Base-by-base conservation (phyloP, 1,284 basidiomycete genomes). In the Ceratorhiza oryzae-sativae region DNA sequence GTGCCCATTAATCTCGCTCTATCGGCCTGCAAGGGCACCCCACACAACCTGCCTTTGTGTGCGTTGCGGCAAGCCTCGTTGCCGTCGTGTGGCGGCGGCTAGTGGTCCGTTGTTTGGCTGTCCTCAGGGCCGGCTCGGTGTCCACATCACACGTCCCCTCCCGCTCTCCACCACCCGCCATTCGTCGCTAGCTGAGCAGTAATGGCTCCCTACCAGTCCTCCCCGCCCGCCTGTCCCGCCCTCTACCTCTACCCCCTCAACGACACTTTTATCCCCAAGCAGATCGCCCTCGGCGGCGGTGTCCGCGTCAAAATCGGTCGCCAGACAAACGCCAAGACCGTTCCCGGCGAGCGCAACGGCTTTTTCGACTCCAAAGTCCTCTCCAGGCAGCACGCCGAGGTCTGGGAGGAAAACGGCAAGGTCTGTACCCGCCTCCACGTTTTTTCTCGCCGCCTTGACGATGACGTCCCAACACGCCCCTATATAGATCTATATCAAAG, bases 281-380 rank as follows among this genome's bases (percentile, higher is more conserved):
- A 98, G 81, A 97, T 99, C 77, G 88, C 92, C 53, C 89, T 99
- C 51, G 83, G 87, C 1, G 86, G 85, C 61, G 86, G 84, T 72
- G 85, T 88, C 79, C 89, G 88, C 79, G 88, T 93, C 77, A 98
- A 98, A 86, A 97, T 99, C 79, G 97, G 97, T n/a, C 85, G 96
- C 71, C 97, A 99, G 82, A 99, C 96, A 27, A 98, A 97, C 80
- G 91, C 91, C 74, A 98, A 98, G 85, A 98, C 95, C 0, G 89
- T 94, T 32, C 97, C 97, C 6, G 93, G 92, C 18, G 95, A 97
- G 78, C 86, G 92, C 77, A 99, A 99, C 79, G 97, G 95, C 18
- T 99, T 92, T 83, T 98, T 99, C 79, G 97, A 99, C 83, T 93
- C 91, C 65, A 98, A 99, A 80, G 97, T 98, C 0, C 86, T 99